phyloP scores from a whole-genome alignment of 805 yeast genomes.

The Lachancea meyersii region DNA sequence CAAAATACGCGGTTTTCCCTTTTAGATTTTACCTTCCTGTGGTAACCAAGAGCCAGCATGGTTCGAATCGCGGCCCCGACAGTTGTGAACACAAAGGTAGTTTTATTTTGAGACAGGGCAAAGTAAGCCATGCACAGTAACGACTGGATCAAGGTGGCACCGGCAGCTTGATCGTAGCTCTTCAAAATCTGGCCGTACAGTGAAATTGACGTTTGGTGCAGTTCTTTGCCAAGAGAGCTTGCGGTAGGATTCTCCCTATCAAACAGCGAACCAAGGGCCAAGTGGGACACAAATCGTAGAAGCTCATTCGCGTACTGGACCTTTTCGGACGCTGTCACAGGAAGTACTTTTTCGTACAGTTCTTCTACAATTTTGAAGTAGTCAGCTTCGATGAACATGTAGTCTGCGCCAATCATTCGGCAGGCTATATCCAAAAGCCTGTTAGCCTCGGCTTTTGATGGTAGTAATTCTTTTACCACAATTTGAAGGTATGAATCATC shows the following conservation, averaged over 20 bases:
- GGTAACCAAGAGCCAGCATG: slow-evolving; percentile 14
- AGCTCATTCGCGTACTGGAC: slow-evolving; percentile 12
- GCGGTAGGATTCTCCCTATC: slow-evolving; percentile 7
- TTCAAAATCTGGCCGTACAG: slow-evolving; percentile 13
- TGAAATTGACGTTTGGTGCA: slow-evolving; percentile 13
- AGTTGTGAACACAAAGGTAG: slow-evolving; percentile 14
- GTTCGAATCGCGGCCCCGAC: slow-evolving; percentile 18
- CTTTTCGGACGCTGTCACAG: background rate
- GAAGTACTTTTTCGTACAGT: slow-evolving; percentile 6
- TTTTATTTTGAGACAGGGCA: slow-evolving; percentile 16
- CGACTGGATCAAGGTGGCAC: slow-evolving; percentile 14
- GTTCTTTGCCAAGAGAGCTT: slow-evolving; percentile 12
- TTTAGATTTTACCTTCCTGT: slow-evolving; percentile 9
- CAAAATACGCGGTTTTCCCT: slow-evolving; percentile 16
- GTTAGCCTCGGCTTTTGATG: slow-evolving; percentile 12
- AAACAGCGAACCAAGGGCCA: slow-evolving; percentile 18
- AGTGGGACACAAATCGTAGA: slow-evolving; percentile 14
- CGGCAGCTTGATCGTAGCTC: slow-evolving; percentile 12
- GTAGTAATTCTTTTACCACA: slow-evolving; percentile 8
- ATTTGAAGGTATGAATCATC: background rate
- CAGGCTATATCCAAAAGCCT: slow-evolving; percentile 12
- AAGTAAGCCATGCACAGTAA: slow-evolving; percentile 16
- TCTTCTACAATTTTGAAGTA: slow-evolving; percentile 10
- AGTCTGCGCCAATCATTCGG: slow-evolving; percentile 17
- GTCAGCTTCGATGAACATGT: slow-evolving; percentile 15